Percentiles rank a stretch among this genome's conserved stretches.
These are phyloP conservation scores for Rhodosporidiobolus sp. DNA, from an alignment of 768 basidiomycete species.

Conservation along the genomic window DNA sequence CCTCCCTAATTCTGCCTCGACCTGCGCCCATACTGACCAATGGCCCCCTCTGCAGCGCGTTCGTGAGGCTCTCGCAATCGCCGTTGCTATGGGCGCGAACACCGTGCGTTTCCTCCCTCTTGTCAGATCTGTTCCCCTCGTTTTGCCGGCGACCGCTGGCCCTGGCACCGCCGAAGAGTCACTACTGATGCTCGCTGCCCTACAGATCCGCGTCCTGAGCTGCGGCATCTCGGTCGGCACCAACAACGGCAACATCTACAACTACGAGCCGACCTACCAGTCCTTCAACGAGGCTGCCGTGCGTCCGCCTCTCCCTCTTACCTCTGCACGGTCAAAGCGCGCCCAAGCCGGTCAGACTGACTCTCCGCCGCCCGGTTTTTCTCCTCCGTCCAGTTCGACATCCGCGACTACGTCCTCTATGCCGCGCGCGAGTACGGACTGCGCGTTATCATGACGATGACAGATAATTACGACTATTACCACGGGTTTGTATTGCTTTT, in stretches of 20 bases:
- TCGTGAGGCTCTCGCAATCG: constrained; percentile 40
- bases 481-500: constrained; percentile 16
- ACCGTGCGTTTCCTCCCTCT: constrained; percentile 40
- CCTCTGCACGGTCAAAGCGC: too few species aligned
- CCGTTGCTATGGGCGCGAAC: constrained; percentile 44
- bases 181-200: neutral
- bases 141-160: neutral
- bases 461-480: constrained; percentile 17
- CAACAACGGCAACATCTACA: constrained; percentile 31
- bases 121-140: constrained; percentile 21
- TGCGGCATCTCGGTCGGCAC: constrained; percentile 46
- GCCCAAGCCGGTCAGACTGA: too few species aligned
- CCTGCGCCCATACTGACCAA: too few species aligned
- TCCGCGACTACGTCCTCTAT: constrained; percentile 19
- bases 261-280: too few species aligned
- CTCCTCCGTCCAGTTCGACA: constrained; percentile 1
- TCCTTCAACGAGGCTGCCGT: too few species aligned
- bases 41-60: too few species aligned
- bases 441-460: constrained; percentile 34
- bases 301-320: too few species aligned
- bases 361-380: too few species aligned
- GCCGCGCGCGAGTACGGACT: constrained; percentile 39
- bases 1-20: too few species aligned
- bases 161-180: too few species aligned
- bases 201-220: constrained; percentile 14